Evolutionary conservation across 169 alveolate species (phyloP), one percentile per base, ranked within the genome.

Genomic region (Plasmodium blacklocki): DNA sequence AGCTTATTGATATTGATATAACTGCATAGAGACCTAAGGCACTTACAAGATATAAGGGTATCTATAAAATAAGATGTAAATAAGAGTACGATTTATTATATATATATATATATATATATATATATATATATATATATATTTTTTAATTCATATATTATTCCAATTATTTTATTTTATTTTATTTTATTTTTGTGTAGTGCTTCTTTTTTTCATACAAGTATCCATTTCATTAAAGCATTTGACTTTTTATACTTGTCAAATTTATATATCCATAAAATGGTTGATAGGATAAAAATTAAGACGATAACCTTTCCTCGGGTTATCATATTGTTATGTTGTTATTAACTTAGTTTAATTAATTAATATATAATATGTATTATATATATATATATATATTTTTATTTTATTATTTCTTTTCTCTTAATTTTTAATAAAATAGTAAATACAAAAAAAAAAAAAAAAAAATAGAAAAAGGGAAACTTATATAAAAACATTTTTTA

Each of bases 201-300:
- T 12, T 76, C 19, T 70, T 39, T 47, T 26, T 43, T 68, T 59
- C 49, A 64, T 80, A 80, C 90, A 47, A 67, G 80, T 54, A 80
- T 80, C 90, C 90, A 80, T 80, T 68, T 80, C 32, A 56, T 29
- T 49, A 80, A 47, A 60, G 68, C 26, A 9, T 80, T 62, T 70
- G 90, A 68, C 18, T 80, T 80, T 80, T 80, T 80, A 68, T 80
- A 80, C 70, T 80, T 66, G 73, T 80, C 90, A 15, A 67, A 67
- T 32, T 67, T 68, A 60, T 80, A 67, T 80, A 80, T 80, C 90
- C 90, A 80, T 15, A 80, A 19, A 80, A 80, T 63, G 26, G 90
- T 67, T 63, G 85, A 67, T 39, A 59, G 56, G 7, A 80, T 9
- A 56, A 80, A 49, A 8, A 58, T 80, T 47, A 80, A 63, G 52